phyloP scores from a whole-genome alignment of 805 yeast genomes.

The Wickerhamiella kazuoi region DNA sequence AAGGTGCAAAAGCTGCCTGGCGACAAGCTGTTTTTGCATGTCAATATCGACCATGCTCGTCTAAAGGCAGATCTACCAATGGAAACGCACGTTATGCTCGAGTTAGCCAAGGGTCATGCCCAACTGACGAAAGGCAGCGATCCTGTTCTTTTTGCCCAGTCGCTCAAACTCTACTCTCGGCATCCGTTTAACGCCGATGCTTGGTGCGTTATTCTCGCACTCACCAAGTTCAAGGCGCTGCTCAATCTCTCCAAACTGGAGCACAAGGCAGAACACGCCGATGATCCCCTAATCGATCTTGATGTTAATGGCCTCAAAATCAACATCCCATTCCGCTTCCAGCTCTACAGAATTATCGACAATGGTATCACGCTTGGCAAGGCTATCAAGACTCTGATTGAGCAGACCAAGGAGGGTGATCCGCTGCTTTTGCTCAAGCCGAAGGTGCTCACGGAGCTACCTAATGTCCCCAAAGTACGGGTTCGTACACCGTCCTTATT shows the following conservation, averaged over 20 bases:
- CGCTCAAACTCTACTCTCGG: slow-evolving; percentile 29
- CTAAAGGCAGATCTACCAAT: slow-evolving; percentile 30
- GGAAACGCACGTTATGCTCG: slow-evolving; percentile 30
- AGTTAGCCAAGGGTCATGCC: slow-evolving; percentile 23
- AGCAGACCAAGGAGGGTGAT: slow-evolving; percentile 17
- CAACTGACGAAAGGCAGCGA: slow-evolving; percentile 16
- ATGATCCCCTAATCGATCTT: slow-evolving; percentile 1
- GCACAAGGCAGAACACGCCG: slow-evolving; percentile 1
- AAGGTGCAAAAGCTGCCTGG: not conserved
- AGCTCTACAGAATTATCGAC: slow-evolving; percentile 66
- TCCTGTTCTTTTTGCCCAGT: slow-evolving; percentile 22
- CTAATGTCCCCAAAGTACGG: slow-evolving; percentile 28
- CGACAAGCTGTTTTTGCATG: slow-evolving; percentile 15
- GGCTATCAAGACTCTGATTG: slow-evolving; percentile 36
- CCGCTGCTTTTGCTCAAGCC: slow-evolving; percentile 14
- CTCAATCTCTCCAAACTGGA: slow-evolving; percentile 1
- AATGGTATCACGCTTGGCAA: slow-evolving; percentile 52
- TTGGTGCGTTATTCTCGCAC: slow-evolving; percentile 22
- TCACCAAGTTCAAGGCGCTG: slow-evolving; percentile 15
- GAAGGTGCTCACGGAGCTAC: slow-evolving; percentile 15
- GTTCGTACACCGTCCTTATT: slow-evolving; percentile 39
- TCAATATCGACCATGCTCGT: slow-evolving; percentile 14
- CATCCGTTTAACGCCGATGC: slow-evolving; percentile 29
- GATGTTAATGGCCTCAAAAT: slow-evolving; percentile 21
- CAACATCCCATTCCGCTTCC: slow-evolving; percentile 51